Conservation (phyloP, 1,284 basidiomycete species). For the Trichosporon coremiiforme region DNA sequence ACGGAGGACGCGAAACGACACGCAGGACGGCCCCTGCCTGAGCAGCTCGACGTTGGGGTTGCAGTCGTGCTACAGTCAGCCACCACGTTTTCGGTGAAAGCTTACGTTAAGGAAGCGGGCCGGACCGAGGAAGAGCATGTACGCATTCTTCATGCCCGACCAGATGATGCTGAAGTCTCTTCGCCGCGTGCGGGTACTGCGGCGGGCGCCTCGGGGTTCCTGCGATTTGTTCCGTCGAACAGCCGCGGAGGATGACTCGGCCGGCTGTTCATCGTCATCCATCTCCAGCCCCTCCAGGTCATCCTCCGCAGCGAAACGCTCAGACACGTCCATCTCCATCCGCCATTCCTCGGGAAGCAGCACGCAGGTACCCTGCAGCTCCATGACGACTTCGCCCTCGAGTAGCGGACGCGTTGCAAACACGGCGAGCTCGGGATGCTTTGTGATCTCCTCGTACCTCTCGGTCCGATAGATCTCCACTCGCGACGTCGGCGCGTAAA, state of each 20-base stretch:
- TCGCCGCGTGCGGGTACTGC: constrained; percentile 46
- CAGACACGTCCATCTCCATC: constrained; percentile 38
- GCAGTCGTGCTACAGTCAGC: constrained; percentile 51
- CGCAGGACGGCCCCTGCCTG: constrained; percentile 45
- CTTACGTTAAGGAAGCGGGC: constrained; percentile 55
- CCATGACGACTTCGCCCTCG: constrained; percentile 39
- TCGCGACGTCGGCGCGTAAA: constrained; percentile 46
- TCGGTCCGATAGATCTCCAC: constrained; percentile 52
- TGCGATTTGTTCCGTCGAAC: constrained; percentile 22
- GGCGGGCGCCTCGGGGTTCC: constrained; percentile 21
- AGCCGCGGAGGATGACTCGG: constrained; percentile 8
- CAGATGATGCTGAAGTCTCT: constrained; percentile 55
- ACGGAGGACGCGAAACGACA: constrained; percentile 48
- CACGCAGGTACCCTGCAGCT: constrained; percentile 51
- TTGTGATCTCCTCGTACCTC: constrained; percentile 48
- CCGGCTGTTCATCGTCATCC: constrained; percentile 20
- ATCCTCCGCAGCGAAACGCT: constrained; percentile 19
- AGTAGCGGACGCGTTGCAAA: constrained; percentile 47
- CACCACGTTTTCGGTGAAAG: not conserved
- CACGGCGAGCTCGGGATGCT: constrained; percentile 52
- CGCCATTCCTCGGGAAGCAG: constrained; percentile 50
- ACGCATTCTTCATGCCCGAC: constrained; percentile 46
- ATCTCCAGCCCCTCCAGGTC: constrained; percentile 18
- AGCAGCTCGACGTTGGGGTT: constrained; percentile 53
- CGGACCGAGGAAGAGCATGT: constrained; percentile 55